Evolutionary conservation across 2,329 filamentous ascomycete genomes (phyloP).

Genomic region (Chaetothyriales sp.): DNA sequence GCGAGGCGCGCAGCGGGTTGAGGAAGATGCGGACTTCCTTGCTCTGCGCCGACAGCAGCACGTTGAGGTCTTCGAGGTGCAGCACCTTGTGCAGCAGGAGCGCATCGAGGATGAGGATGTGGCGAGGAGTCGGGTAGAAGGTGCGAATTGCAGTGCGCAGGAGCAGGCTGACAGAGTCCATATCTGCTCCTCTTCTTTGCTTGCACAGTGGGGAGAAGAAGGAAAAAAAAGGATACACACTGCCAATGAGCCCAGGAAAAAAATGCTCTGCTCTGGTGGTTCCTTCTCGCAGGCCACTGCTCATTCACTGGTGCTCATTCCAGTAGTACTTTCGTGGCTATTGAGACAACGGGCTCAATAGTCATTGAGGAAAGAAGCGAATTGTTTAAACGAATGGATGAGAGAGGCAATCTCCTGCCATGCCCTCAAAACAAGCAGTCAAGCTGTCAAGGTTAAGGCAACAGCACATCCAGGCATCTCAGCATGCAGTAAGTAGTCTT

Average conservation of each 20-base stretch:
- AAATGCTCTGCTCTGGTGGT: too few species aligned
- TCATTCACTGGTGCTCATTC: background rate
- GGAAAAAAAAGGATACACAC: background rate
- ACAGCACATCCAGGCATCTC: background rate
- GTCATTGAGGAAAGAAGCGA: background rate
- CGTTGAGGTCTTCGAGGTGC: constrained; percentile 73
- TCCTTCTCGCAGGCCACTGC: too few species aligned
- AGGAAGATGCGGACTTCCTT: constrained; percentile 87
- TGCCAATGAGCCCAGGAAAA: background rate
- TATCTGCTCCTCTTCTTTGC: too few species aligned
- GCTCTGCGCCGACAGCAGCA: constrained; percentile 73
- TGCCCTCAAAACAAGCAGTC: background rate
- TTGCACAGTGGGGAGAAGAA: background rate
- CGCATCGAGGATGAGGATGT: constrained; percentile 63
- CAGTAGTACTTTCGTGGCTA: background rate
- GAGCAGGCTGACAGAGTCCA: constrained; percentile 59
- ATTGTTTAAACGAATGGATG: background rate
- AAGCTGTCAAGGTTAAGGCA: background rate
- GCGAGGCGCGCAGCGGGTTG: constrained; percentile 69
- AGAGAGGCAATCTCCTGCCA: background rate
- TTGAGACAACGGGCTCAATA: background rate
- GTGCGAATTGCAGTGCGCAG: constrained; percentile 73
- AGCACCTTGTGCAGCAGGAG: constrained; percentile 61
- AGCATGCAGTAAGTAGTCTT: too few species aligned
- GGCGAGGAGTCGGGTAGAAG: constrained; percentile 54